These are phyloP conservation scores for Fragilaria radians DNA, from an alignment of 108 stramenopile genomes.

Conservation along the genomic window DNA sequence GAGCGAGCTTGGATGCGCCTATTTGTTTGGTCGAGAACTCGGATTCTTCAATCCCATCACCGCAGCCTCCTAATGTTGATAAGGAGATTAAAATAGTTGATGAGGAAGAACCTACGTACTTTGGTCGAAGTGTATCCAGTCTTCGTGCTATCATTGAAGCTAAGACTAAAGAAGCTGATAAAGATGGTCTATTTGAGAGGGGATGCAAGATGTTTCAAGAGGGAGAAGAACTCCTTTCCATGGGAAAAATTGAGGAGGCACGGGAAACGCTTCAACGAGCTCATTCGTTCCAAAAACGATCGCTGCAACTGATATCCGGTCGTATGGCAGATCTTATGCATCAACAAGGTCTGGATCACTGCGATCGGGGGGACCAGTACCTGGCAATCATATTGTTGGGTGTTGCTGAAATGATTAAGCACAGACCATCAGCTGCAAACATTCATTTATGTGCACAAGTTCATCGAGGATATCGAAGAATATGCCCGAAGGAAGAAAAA, in stretches of 20 bases:
- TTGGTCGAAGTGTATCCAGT: neutral
- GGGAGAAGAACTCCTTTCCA: neutral
- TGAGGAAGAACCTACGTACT: no score
- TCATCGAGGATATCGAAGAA: neutral
- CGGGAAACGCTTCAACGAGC: neutral
- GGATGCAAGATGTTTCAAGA: neutral
- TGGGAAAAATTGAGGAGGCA: neutral
- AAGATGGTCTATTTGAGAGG: neutral
- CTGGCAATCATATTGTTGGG: conserved; percentile 1
- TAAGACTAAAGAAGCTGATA: neutral
- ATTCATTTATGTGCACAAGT: neutral
- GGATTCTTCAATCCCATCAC: no score
- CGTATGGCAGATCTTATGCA: neutral
- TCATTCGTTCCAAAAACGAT: neutral
- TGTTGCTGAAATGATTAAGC: neutral
- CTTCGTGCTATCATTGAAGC: neutral
- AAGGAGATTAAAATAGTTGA: no score
- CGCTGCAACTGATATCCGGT: neutral
- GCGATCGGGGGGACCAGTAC: neutral
- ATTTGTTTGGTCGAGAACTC: no score
- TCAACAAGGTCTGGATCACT: neutral
- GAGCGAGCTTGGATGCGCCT: no score
- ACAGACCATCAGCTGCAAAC: neutral
- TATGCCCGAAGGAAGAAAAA: neutral
- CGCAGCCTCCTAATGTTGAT: no score